phyloP scores from a whole-genome alignment of 768 basidiomycete species.

The Rhodotorula babjevae region DNA sequence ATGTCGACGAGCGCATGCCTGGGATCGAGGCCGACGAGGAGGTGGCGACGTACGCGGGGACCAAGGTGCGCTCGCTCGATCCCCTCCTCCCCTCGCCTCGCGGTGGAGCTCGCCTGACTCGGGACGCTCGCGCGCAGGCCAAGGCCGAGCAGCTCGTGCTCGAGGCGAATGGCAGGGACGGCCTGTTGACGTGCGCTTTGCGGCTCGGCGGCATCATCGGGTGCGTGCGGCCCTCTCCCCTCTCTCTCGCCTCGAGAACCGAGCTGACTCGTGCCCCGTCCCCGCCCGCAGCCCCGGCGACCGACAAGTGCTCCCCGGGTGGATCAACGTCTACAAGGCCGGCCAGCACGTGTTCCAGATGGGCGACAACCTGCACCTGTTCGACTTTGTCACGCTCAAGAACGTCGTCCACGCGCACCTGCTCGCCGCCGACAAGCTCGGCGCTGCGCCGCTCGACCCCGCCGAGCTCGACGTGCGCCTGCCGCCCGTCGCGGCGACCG shows the following conservation, averaged over 20 bases:
- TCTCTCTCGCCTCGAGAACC: too few species aligned
- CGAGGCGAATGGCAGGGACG: slow-evolving; percentile 75
- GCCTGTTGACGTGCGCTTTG: slow-evolving; percentile 79
- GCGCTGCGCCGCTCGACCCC: slow-evolving; percentile 36
- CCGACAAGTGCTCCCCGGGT: slow-evolving; percentile 71
- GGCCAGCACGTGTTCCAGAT: slow-evolving; percentile 87
- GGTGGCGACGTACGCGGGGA: slow-evolving; percentile 83
- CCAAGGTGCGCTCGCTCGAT: slow-evolving; percentile 63
- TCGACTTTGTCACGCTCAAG: slow-evolving; percentile 92
- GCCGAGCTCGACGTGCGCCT: slow-evolving; percentile 48
- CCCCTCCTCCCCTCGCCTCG: too few species aligned
- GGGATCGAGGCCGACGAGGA: slow-evolving; percentile 58
- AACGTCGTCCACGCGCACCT: slow-evolving; percentile 92
- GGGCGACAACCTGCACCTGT: slow-evolving; percentile 84
- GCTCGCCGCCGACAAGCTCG: slow-evolving; percentile 81
- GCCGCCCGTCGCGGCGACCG: slow-evolving; percentile 41
- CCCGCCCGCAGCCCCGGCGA: slow-evolving; percentile 69
- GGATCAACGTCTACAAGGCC: slow-evolving; percentile 69
- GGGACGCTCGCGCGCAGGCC: too few species aligned
- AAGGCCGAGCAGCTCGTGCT: slow-evolving; percentile 77
- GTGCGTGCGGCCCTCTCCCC: slow-evolving; percentile 52
- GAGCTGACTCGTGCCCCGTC: not conserved
- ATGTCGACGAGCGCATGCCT: slow-evolving; percentile 79
- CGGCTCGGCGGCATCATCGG: slow-evolving; percentile 93
- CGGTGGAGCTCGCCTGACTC: too few species aligned